phyloP scores from a whole-genome alignment of 1,139 yeast genomes.

The Suhomyces guaymorum region DNA sequence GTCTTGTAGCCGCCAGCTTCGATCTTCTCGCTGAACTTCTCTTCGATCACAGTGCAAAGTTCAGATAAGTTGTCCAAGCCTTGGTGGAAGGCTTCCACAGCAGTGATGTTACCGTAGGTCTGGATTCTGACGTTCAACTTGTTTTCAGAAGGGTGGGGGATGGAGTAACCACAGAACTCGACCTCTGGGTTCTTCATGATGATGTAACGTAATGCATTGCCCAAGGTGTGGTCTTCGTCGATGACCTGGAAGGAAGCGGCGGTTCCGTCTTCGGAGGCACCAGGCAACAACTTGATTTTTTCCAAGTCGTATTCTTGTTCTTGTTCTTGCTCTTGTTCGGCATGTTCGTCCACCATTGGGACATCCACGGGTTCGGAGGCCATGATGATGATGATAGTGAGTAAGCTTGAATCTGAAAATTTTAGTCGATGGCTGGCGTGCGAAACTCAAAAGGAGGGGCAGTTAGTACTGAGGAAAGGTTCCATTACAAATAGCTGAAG shows the following conservation, averaged over 20 bases:
- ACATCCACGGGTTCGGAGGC: constrained; percentile 26
- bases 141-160: constrained; percentile 97
- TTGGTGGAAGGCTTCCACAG: constrained; percentile 89
- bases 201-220: constrained; percentile 88
- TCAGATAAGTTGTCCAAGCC: constrained; percentile 86
- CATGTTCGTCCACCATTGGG: constrained; percentile 25
- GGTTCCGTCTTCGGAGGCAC: constrained; percentile 92
- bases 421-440: constrained; percentile 12
- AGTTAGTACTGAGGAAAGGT: too few species aligned
- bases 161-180: constrained; percentile 96
- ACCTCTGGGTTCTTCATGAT: constrained; percentile 98
- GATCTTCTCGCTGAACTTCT: constrained; percentile 65
- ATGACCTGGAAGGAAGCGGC: constrained; percentile 92
- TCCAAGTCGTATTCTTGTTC: constrained; percentile 50
- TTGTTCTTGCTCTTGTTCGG: constrained; percentile 22
- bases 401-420: constrained; percentile 9
- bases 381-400: constrained; percentile 16
- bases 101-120: constrained; percentile 86
- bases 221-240: constrained; percentile 94
- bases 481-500: too few species aligned
- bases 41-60: constrained; percentile 81
- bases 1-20: constrained; percentile 52
- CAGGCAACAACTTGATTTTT: constrained; percentile 69
- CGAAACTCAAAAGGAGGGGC: background rate
- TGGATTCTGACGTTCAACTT: constrained; percentile 89